These are phyloP conservation scores for Paraphaeosphaeria minitans DNA, from an alignment of 2,329 filamentous ascomycete species.

Conservation along the genomic window DNA sequence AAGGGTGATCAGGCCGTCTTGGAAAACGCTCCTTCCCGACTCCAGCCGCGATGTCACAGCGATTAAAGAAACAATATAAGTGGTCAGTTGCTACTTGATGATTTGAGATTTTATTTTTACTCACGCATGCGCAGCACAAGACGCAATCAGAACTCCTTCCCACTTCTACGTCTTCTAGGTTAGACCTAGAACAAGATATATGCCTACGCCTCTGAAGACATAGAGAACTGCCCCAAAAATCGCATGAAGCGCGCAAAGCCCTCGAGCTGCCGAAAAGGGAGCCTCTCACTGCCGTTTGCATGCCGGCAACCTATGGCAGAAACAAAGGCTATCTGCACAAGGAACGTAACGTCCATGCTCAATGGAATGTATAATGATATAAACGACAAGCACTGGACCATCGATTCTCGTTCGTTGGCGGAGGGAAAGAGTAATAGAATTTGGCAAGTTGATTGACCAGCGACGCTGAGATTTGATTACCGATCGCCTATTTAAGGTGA, in stretches of 20 bases:
- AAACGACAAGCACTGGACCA: too few relatives aligned
- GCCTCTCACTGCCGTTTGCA: not conserved
- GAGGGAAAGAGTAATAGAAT: too few relatives aligned
- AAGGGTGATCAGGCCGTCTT: too few relatives aligned
- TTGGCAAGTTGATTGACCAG: not conserved
- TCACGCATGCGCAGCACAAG: not conserved
- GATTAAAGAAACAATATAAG: not conserved
- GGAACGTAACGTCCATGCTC: not conserved
- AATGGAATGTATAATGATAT: too few relatives aligned
- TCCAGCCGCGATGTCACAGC: not conserved
- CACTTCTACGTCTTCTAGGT: constrained; percentile 9
- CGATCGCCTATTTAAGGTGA: not conserved
- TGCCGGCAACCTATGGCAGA: not conserved
- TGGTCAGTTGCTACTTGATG: not conserved
- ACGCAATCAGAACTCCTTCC: not conserved
- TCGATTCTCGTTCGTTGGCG: too few relatives aligned
- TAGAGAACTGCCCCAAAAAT: too few relatives aligned
- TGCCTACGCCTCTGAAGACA: not conserved
- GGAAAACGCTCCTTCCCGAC: too few relatives aligned
- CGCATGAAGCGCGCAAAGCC: too few relatives aligned
- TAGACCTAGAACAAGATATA: constrained; percentile 12
- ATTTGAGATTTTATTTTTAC: not conserved
- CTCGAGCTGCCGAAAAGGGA: too few relatives aligned
- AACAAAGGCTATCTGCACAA: not conserved
- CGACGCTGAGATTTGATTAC: not conserved